These are phyloP conservation scores for Penicillium sp. DNA, from an alignment of 2,329 filamentous ascomycete species.

Conservation along the genomic window DNA sequence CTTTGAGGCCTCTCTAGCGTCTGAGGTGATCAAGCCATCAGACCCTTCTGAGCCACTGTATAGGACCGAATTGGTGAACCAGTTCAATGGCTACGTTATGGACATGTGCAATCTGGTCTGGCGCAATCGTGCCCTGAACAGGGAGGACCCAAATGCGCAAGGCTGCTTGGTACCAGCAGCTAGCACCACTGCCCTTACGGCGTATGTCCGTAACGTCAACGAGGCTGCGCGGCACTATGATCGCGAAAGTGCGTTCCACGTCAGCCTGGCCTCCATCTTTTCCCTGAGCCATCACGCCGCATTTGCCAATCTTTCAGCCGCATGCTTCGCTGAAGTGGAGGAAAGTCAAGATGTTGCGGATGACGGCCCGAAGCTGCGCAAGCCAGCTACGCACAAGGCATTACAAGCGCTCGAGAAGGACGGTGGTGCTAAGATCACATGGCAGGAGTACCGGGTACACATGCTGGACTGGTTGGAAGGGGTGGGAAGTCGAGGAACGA, in stretches of 20 bases:
- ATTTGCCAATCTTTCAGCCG: slow-evolving; percentile 48
- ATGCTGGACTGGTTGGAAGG: slow-evolving; percentile 68
- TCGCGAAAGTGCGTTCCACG: slow-evolving; percentile 33
- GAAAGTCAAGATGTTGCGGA: slow-evolving; percentile 41
- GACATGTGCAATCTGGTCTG: slow-evolving; percentile 84
- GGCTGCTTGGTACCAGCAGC: slow-evolving; percentile 54
- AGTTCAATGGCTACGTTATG: slow-evolving; percentile 83
- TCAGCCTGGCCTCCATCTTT: slow-evolving; percentile 45
- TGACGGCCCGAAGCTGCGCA: slow-evolving; percentile 29
- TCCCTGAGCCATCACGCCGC: slow-evolving; percentile 51
- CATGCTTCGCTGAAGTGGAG: slow-evolving; percentile 52
- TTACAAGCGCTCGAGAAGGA: slow-evolving; percentile 63
- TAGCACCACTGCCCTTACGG: slow-evolving; percentile 47
- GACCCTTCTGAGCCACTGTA: slow-evolving; percentile 47
- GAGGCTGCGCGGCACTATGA: slow-evolving; percentile 34
- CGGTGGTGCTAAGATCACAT: slow-evolving; percentile 67
- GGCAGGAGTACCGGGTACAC: slow-evolving; percentile 74
- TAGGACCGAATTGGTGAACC: slow-evolving; percentile 61
- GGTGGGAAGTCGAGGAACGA: slow-evolving; percentile 66
- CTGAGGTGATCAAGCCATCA: slow-evolving; percentile 35
- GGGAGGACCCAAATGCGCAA: slow-evolving; percentile 61
- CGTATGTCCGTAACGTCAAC: slow-evolving; percentile 45
- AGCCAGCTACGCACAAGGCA: slow-evolving; percentile 68
- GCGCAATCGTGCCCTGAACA: slow-evolving; percentile 71
- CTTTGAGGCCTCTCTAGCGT: slow-evolving; percentile 65